Base-by-base conservation (phyloP, 176 grass and related monocot genomes). In the Ampelocalamus luodianensis region DNA sequence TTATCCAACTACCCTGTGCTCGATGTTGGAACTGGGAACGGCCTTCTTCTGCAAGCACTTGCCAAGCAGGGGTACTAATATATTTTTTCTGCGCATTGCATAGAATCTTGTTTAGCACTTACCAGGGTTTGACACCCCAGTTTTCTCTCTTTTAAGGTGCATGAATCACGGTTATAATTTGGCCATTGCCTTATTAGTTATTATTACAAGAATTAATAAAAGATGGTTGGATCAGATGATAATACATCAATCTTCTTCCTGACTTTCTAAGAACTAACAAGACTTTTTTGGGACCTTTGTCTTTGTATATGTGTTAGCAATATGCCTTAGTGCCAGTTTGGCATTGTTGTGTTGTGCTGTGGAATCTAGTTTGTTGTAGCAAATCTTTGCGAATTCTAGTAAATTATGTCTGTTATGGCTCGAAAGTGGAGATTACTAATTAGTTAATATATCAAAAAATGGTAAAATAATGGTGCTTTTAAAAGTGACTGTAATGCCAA, bases 11-110 rank as follows among this genome's bases (percentile, higher is more conserved):
- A 94, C 46, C 84, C 80, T 49, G 92, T 99, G 18, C 91, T 99
- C 8, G 96, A 99, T 81, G 44, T 99, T 84, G 96, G 96, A 82
- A 96, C 96, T 76, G 96, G 96, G 44, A 99, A 99, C 2, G 93
- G 96, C 39, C 89, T 96, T 65, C 89, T 99, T 85, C 78, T 99
- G 70, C 96, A 99, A 82, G 78, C 92, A 34, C 81, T 99, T 70
- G 93, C 93, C 46, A 99, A 94, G 71, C 90, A 91, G 39, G 96
- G 96, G 96, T 99, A 96, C 66, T 64, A n/a, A n/a, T n/a, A 17
- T 79, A 42, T 5, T 70, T 12, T 70, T 48, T 72, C 8, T 67
- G 15, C 73, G 8, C 53, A 40, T 68, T 44, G 26, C 3, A 50
- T 32, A 34, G 0, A 66, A 32, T 88, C 8, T 63, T 84, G 72